Conservation (phyloP, 2,329 filamentous ascomycete genomes). For the Aureobasidium melanogenum region DNA sequence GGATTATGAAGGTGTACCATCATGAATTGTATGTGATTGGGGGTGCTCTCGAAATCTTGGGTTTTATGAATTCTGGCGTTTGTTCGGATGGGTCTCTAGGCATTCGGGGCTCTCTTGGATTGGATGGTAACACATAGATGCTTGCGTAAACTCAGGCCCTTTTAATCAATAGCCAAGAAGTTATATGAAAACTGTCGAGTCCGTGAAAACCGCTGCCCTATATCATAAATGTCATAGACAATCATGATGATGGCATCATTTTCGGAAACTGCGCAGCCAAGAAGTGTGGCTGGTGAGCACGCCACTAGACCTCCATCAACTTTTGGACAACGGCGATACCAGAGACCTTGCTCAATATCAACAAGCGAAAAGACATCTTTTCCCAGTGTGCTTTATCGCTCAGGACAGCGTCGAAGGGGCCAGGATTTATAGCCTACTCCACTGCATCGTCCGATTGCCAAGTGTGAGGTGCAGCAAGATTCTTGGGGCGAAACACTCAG, state of each 20-base stretch:
- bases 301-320: background rate
- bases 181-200: background rate
- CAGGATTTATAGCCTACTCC: too few relatives aligned
- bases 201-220: too few relatives aligned
- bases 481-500: too few relatives aligned
- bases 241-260: conserved; percentile 1
- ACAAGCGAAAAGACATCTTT: too few relatives aligned
- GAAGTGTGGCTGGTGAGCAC: background rate
- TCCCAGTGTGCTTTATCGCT: too few relatives aligned
- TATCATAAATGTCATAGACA: background rate
- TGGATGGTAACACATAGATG: background rate
- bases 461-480: too few relatives aligned
- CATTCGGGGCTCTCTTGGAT: background rate
- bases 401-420: too few relatives aligned
- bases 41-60: background rate
- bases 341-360: background rate
- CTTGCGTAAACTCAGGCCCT: background rate
- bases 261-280: background rate
- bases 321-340: background rate
- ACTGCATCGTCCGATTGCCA: too few relatives aligned
- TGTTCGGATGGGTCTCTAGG: background rate
- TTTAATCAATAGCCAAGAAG: background rate
- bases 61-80: background rate
- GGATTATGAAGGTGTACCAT: conserved; percentile 61
- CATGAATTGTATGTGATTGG: conserved; percentile 13